Conservation (phyloP, 768 basidiomycete species). For the Tulasnella sp. region DNA sequence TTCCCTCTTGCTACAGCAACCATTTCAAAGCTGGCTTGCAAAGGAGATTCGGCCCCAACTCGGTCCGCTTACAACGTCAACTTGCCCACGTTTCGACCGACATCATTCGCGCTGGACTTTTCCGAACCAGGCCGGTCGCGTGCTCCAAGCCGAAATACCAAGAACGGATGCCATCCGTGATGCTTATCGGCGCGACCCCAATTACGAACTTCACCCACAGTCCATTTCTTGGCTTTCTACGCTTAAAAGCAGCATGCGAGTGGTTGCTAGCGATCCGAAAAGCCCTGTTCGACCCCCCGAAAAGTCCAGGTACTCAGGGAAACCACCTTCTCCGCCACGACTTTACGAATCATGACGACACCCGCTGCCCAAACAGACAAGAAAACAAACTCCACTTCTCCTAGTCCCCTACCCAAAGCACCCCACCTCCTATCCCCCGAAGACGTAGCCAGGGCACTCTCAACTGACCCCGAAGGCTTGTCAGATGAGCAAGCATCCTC, state of each 20-base stretch:
- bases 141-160: conserved; percentile 13
- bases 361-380: background rate
- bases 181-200: background rate
- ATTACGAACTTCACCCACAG: conserved; percentile 11
- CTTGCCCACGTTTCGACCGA: background rate
- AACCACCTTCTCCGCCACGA: background rate
- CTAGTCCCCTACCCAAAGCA: background rate
- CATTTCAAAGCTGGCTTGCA: background rate
- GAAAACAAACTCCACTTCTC: background rate
- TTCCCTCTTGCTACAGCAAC: background rate
- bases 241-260: background rate
- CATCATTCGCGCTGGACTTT: background rate
- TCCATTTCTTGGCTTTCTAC: background rate
- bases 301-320: background rate
- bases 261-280: background rate
- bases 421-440: conserved; percentile 4
- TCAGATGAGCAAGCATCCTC: conserved; percentile 40
- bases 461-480: conserved; percentile 39
- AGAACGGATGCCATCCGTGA: conserved; percentile 7
- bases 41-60: background rate
- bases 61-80: background rate
- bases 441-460: background rate
- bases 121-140: background rate
- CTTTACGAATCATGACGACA: conserved; percentile 1
- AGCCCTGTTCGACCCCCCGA: background rate